Conservation (phyloP, 2,329 filamentous ascomycete species). For the Drechslerella dactyloides region DNA sequence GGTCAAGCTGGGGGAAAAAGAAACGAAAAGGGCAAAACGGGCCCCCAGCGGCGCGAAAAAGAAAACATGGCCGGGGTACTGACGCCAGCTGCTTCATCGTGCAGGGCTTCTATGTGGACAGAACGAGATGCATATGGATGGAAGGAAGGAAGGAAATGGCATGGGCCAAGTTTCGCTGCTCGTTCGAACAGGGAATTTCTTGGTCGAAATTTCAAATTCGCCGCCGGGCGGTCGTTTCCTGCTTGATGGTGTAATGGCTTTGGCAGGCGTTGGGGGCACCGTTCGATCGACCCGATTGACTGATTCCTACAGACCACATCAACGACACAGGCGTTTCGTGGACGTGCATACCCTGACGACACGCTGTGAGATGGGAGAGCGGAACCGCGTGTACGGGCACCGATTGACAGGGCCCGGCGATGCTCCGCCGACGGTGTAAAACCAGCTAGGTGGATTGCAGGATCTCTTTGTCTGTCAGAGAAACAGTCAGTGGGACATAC, state of each 20-base stretch:
- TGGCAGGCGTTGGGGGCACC: too few species aligned
- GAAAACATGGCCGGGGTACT: slow-evolving; percentile 44
- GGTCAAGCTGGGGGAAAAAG: neutral
- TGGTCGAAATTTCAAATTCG: slow-evolving; percentile 11
- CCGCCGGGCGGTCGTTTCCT: too few species aligned
- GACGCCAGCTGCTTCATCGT: slow-evolving; percentile 51
- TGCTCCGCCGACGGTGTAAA: neutral
- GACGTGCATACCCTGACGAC: too few species aligned
- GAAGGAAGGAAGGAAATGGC: too few species aligned
- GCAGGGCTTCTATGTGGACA: slow-evolving; percentile 24
- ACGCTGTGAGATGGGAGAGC: too few species aligned
- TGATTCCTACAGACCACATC: too few species aligned
- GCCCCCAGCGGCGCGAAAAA: slow-evolving; percentile 27
- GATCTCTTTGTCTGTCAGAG: slow-evolving; percentile 20
- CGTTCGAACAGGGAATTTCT: slow-evolving; percentile 19
- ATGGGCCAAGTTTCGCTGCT: slow-evolving; percentile 2
- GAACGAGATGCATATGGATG: slow-evolving; percentile 21
- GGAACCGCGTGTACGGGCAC: too few species aligned
- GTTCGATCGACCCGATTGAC: too few species aligned
- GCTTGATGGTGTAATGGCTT: neutral
- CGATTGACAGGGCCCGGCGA: too few species aligned
- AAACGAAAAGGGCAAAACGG: slow-evolving; percentile 19
- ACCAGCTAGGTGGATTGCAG: neutral
- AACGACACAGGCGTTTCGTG: too few species aligned
- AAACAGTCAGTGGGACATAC: slow-evolving; percentile 1